phyloP scores from a whole-genome alignment of 176 grass and related monocot genomes.

The Hyparrhenia diplandra region DNA sequence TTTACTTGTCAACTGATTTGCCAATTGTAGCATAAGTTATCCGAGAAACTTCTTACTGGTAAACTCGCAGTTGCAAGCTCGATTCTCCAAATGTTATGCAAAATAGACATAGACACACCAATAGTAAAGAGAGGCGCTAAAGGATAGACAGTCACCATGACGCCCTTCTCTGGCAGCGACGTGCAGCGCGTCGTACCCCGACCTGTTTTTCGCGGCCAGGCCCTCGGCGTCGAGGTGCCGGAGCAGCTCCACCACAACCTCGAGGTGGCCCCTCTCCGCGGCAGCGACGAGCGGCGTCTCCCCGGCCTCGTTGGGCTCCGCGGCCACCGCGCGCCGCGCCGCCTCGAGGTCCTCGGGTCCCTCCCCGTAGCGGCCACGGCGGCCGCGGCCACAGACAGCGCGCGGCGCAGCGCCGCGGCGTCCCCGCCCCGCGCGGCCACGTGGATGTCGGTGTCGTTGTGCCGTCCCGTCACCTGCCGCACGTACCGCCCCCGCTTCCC shows the following conservation, averaged over 20 bases:
- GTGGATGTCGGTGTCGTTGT: constrained; percentile 89
- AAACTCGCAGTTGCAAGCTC: neutral
- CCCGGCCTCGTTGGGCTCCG: constrained; percentile 73
- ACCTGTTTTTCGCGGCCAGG: constrained; percentile 63
- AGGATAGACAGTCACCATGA: constrained; percentile 42
- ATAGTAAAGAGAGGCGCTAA: neutral
- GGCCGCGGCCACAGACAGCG: constrained; percentile 38
- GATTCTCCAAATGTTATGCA: neutral
- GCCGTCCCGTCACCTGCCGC: constrained; percentile 85
- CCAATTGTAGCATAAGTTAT: constrained; percentile 3
- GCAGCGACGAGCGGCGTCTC: constrained; percentile 73
- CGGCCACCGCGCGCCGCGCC: constrained; percentile 46
- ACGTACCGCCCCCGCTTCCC: constrained; percentile 77
- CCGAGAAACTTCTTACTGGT: neutral
- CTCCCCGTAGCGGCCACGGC: constrained; percentile 32
- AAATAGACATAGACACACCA: neutral
- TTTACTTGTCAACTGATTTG: neutral
- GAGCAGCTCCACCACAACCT: constrained; percentile 61
- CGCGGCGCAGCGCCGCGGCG: constrained; percentile 42
- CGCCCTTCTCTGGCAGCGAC: constrained; percentile 71
- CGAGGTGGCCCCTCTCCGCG: constrained; percentile 60
- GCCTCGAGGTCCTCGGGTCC: constrained; percentile 44
- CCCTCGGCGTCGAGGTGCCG: constrained; percentile 53
- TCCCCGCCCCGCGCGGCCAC: constrained; percentile 65
- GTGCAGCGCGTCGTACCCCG: constrained; percentile 77